Percentiles rank a stretch among this genome's conserved stretches.
These are phyloP conservation scores for Rhinocladiella similis DNA, from an alignment of 2,329 filamentous ascomycete species.

Conservation along the genomic window DNA sequence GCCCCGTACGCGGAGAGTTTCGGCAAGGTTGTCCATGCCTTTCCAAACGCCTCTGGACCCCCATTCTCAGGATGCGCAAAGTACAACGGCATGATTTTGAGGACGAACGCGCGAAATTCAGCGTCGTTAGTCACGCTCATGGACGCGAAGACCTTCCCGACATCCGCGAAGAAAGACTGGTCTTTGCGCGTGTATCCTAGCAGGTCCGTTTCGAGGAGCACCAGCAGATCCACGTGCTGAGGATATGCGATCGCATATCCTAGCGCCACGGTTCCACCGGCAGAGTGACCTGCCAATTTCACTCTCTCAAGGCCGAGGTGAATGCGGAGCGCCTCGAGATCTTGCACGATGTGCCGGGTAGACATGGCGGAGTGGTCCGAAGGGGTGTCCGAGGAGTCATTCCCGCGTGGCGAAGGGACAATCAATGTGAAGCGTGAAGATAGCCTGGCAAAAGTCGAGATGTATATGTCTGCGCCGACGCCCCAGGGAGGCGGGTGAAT, in stretches of 20 bases:
- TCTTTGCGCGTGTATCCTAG: constrained; percentile 24
- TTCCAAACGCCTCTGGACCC: constrained; percentile 13
- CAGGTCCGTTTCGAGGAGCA: constrained; percentile 31
- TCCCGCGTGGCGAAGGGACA: constrained; percentile 33
- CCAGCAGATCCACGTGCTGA: constrained; percentile 25
- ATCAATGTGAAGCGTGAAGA: constrained; percentile 26
- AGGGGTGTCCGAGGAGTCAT: constrained; percentile 25
- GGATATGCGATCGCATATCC: constrained; percentile 32
- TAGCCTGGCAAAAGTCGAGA: constrained; percentile 3
- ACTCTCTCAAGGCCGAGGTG: constrained; percentile 28
- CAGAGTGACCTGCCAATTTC: constrained; percentile 30
- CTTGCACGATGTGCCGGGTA: constrained; percentile 25
- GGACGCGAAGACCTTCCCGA: neutral
- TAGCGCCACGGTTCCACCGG: constrained; percentile 33
- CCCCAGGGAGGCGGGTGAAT: constrained; percentile 14
- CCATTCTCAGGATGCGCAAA: constrained; percentile 28
- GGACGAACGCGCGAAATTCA: constrained; percentile 24
- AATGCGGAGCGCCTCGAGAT: constrained; percentile 31
- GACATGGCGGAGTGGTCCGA: constrained; percentile 22
- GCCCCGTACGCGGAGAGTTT: constrained; percentile 20
- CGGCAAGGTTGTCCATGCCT: neutral
- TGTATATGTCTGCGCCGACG: constrained; percentile 6
- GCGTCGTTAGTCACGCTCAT: constrained; percentile 20
- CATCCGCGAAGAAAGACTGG: constrained; percentile 16
- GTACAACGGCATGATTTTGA: constrained; percentile 29